Evolutionary conservation across 1,284 basidiomycete species (phyloP), one percentile per base, ranked within the genome.

Genomic region (Heterobasidion occidentale): DNA sequence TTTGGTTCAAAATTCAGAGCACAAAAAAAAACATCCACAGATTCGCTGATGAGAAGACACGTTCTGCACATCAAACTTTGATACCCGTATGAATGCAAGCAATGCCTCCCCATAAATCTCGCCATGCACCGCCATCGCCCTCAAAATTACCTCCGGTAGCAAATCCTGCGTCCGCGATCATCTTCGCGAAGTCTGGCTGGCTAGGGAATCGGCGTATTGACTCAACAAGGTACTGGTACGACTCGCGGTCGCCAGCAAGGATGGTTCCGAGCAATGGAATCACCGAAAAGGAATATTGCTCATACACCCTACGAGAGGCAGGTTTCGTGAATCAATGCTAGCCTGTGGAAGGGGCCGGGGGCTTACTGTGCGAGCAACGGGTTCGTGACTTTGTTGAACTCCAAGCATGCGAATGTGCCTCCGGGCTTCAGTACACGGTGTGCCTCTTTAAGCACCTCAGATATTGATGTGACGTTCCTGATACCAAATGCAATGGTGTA

Each of bases 401-500:
- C 97, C 56, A 99, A 81, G 67, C 94, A 97, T 17, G 93, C 92
- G 70, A 99, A 97, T 6, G 86, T 90, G 55, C 94, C 97, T 62
- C 97, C 97, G 0, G 96, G 96, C 71, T 97, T 98, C 54, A 99
- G 80, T 11, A 99, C 94, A 17, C 97, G 84, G 70, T 97, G 78
- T 4, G 97, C 97, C 70, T 98, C 94, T 59, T 80, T 78, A 47
- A 99, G 77, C 15, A 95, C 97, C 27, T 84, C 85, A 9, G 92
- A 88, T 60, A 98, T 84, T 56, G 92, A 92, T 9, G 97, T 99
- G 77, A 93, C 97, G 70, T 99, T 99, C 53, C 97, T 83, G 63
- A 99, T 99, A 36, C 97, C 96, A 68, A 99, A 99, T 0, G 97
- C 94, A 67, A 99, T 98, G 20, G 97, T 99, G 76, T 98, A 99